Evolutionary conservation across 1,139 yeast genomes (phyloP), one percentile per base, ranked within the genome.

Genomic region (Suhomyces bribrorum): DNA sequence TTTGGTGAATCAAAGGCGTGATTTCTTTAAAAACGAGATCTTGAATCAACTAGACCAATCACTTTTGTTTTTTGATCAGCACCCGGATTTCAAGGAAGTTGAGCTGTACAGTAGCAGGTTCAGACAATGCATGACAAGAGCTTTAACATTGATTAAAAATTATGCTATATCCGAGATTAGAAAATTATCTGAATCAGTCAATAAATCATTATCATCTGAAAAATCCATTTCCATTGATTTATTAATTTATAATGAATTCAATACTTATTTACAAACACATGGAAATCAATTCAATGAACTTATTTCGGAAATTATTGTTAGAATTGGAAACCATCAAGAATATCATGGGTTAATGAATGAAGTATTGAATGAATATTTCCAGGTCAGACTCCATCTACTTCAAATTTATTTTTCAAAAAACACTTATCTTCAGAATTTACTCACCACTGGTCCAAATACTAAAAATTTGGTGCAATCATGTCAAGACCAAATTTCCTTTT

Each of bases 61-160:
- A 5, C 49, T 72, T 26, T 57, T 49, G 3, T 71, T 72, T 41
- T 55, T 72, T 25, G 54, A 55, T 3, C 16, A 44, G 7, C 72
- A 69, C 46, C 66, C 74, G 2, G 70, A 75, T 27, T 84, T 84
- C 52, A 81, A 76, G 53, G 96, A 89, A 43, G 69, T 81, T 13
- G 95, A 83, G 25, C 55, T 79, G 4, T 89, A 87, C 58, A 75
- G 75, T 31, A 78, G 83, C 48, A 73, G 92, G 44, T 87, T 86
- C 61, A 76, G 88, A 44, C 95, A 87, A 52, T 87, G 96, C 54
- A 74, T 89, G 77, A 83, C 94, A 1, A 75, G 96, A 43, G 83
- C 95, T 0, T 70, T 89, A 40, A 81, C 95, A 0, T 67, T 92
- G 47, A 77, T 88, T 15, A 77, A 83, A 47, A 86, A 83, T 49